Percentiles rank a stretch among this genome's conserved stretches.
Conservation (phyloP, 805 yeast species). For the Wilhelminamyces savonicus region DNA sequence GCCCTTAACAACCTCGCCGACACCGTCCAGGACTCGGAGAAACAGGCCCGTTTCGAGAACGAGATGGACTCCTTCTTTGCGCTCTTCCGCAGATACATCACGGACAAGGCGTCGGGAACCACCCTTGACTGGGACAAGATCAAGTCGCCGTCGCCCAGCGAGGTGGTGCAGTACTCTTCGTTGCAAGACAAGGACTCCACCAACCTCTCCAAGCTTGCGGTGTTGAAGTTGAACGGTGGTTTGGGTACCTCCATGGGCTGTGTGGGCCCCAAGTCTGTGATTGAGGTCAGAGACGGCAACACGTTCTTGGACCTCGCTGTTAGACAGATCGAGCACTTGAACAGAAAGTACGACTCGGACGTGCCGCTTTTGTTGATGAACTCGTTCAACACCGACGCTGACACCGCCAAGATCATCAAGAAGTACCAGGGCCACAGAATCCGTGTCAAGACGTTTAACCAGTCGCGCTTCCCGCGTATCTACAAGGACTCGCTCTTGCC, state of each 20-base stretch:
- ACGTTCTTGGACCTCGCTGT: slow-evolving; percentile 93
- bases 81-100: slow-evolving; percentile 83
- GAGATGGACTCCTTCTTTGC: slow-evolving; percentile 95
- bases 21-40: slow-evolving; percentile 51
- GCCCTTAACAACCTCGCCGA: slow-evolving; percentile 87
- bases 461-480: slow-evolving; percentile 95
- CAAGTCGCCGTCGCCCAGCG: slow-evolving; percentile 82
- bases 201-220: slow-evolving; percentile 80
- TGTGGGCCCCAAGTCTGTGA: slow-evolving; percentile 97
- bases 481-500: slow-evolving; percentile 94
- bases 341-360: slow-evolving; percentile 83
- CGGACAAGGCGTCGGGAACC: slow-evolving; percentile 82
- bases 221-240: slow-evolving; percentile 95
- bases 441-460: slow-evolving; percentile 92
- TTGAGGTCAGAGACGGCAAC: slow-evolving; percentile 98
- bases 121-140: slow-evolving; percentile 93
- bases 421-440: slow-evolving; percentile 96
- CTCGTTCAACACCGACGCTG: slow-evolving; percentile 95
- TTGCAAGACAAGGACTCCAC: slow-evolving; percentile 29
- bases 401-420: slow-evolving; percentile 90
- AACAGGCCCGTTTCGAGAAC: slow-evolving; percentile 61
- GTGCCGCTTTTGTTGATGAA: slow-evolving; percentile 97
- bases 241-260: slow-evolving; percentile 99
- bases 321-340: slow-evolving; percentile 93
- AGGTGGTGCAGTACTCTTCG: slow-evolving; percentile 73